Evolutionary conservation across 441 rosid genomes (phyloP).

Genomic region (Flueggea neowawraea): DNA sequence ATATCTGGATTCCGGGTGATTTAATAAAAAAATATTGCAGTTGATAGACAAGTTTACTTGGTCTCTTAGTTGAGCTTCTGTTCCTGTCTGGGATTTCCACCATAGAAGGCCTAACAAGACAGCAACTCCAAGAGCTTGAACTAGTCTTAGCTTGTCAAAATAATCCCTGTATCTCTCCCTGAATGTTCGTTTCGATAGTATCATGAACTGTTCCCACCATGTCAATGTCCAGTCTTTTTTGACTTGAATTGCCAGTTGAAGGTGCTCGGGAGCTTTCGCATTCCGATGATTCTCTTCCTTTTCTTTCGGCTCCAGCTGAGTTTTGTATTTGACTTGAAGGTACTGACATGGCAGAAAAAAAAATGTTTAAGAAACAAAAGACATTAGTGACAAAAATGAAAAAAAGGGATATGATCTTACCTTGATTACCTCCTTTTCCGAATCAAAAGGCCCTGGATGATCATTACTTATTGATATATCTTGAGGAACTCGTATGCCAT

Average conservation of each 20-base stretch:
- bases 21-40: background rate
- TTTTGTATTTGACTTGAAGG: slow-evolving; percentile 69
- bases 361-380: background rate
- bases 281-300: slow-evolving; percentile 64
- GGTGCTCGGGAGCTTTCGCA: slow-evolving; percentile 53
- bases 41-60: slow-evolving; percentile 43
- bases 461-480: slow-evolving; percentile 30
- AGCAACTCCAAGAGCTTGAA: slow-evolving; percentile 85
- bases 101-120: slow-evolving; percentile 89
- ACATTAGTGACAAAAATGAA: background rate
- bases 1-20: background rate
- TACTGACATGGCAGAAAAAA: slow-evolving; percentile 37
- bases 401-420: slow-evolving; percentile 30
- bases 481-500: slow-evolving; percentile 72
- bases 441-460: slow-evolving; percentile 35
- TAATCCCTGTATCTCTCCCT: slow-evolving; percentile 81
- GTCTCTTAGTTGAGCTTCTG: slow-evolving; percentile 91
- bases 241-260: slow-evolving; percentile 70
- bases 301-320: slow-evolving; percentile 72
- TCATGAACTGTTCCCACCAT: slow-evolving; percentile 87
- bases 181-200: slow-evolving; percentile 67
- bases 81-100: slow-evolving; percentile 85
- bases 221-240: slow-evolving; percentile 91
- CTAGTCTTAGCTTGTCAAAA: slow-evolving; percentile 77
- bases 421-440: slow-evolving; percentile 52